Evolutionary conservation across 2,329 filamentous ascomycete genomes (phyloP).

Genomic region (Botrytis elliptica): DNA sequence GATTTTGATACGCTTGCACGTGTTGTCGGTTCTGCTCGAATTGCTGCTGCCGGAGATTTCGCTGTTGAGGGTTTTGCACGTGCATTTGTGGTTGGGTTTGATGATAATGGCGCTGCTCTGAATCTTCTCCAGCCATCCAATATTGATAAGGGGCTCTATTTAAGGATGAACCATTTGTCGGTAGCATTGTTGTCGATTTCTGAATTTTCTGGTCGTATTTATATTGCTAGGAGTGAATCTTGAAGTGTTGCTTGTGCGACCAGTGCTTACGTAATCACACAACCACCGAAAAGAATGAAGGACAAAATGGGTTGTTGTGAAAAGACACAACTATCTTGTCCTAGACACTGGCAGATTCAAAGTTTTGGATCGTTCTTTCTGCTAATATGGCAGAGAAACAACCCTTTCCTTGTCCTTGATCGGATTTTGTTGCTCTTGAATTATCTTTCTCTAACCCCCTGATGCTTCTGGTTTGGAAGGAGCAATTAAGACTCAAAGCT

Average conservation of each 20-base stretch:
- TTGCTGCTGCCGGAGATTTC: background rate
- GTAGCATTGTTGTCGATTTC: background rate
- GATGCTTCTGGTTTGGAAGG: background rate
- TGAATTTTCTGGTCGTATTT: background rate
- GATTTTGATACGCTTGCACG: constrained; percentile 4
- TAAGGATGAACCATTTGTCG: background rate
- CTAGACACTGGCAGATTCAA: background rate
- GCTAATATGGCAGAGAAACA: background rate
- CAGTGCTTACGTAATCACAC: background rate
- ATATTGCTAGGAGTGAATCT: background rate
- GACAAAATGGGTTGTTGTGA: background rate
- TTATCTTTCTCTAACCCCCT: background rate
- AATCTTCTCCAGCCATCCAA: background rate
- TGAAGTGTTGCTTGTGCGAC: background rate
- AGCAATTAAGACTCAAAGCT: background rate
- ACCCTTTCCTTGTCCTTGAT: background rate
- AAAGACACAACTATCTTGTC: background rate
- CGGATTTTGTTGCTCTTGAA: background rate
- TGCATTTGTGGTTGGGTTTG: background rate
- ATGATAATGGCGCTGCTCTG: background rate
- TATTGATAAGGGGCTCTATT: background rate
- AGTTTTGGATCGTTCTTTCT: background rate
- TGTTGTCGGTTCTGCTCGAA: constrained; percentile 3
- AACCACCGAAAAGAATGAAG: background rate
- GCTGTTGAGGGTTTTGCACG: background rate